A percentile compares a stretch with the other conserved stretches of the same genome.
Conservation (phyloP, 2,329 filamentous ascomycete genomes). For the Clarireedia monteithiana region DNA sequence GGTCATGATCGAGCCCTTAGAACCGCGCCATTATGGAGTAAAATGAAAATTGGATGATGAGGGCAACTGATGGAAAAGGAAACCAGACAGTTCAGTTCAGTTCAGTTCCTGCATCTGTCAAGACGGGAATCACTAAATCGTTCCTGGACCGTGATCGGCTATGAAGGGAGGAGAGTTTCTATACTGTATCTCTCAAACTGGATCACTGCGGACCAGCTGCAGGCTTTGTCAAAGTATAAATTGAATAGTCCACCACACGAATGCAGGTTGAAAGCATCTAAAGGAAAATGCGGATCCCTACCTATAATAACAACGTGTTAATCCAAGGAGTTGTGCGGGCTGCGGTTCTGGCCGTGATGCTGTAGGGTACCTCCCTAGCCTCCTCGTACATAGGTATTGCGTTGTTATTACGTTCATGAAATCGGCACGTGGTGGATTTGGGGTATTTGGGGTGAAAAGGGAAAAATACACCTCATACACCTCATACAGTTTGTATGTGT, state of each 20-base stretch:
- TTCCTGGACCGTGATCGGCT: background rate
- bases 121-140: background rate
- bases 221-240: background rate
- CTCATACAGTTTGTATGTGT: too few relatives aligned
- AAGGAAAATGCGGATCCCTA: conserved; percentile 1
- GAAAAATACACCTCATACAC: too few relatives aligned
- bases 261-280: background rate
- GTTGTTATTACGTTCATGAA: too few relatives aligned
- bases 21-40: background rate
- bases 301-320: conserved; percentile 3
- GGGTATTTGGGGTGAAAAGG: too few relatives aligned
- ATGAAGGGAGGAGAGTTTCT: background rate
- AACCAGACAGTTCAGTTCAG: too few relatives aligned
- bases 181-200: background rate
- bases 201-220: background rate
- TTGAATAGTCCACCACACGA: background rate
- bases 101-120: background rate
- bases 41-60: background rate
- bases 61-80: background rate
- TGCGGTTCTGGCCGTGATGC: too few relatives aligned
- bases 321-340: background rate
- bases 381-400: too few relatives aligned
- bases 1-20: background rate
- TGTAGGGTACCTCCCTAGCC: too few relatives aligned
- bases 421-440: too few relatives aligned